A percentile compares a stretch with the other conserved stretches of the same genome.
Conservation (phyloP, 345 rosid genomes). For the Citrus australasica region DNA sequence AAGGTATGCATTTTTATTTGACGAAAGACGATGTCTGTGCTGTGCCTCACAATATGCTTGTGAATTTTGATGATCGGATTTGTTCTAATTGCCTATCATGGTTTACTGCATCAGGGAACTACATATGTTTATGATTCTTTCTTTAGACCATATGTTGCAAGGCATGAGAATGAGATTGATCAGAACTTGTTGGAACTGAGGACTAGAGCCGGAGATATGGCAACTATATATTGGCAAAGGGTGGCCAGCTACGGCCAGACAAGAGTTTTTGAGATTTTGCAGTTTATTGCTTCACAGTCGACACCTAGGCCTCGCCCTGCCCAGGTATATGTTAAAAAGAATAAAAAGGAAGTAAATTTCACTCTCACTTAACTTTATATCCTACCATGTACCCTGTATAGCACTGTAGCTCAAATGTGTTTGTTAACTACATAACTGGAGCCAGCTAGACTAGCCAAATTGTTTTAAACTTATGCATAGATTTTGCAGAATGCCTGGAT, state of each 20-base stretch:
- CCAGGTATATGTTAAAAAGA: slow-evolving; percentile 29
- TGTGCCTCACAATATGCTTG: background rate
- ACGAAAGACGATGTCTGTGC: background rate
- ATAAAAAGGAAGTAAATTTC: background rate
- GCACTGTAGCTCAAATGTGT: background rate
- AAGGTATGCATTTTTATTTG: slow-evolving; percentile 26
- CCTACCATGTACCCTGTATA: too few relatives aligned
- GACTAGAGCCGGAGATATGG: slow-evolving; percentile 53
- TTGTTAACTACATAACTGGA: background rate
- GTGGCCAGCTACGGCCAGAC: slow-evolving; percentile 52
- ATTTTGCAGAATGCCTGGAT: background rate
- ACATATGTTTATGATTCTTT: slow-evolving; percentile 62
- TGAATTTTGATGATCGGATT: background rate
- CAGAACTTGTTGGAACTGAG: slow-evolving; percentile 52
- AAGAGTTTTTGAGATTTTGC: slow-evolving; percentile 50
- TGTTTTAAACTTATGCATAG: background rate
- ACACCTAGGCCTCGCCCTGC: slow-evolving; percentile 43
- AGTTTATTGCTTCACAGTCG: slow-evolving; percentile 47
- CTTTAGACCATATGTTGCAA: slow-evolving; percentile 53
- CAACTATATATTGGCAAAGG: slow-evolving; percentile 48
- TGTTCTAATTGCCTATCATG: background rate
- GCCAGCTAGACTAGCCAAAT: background rate
- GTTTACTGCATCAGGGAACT: slow-evolving; percentile 46
- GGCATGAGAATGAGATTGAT: slow-evolving; percentile 68
- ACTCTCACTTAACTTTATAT: background rate